Evolutionary conservation across 176 grass and related monocot genomes (phyloP).

Genomic region (Bothriochloa decipiens): DNA sequence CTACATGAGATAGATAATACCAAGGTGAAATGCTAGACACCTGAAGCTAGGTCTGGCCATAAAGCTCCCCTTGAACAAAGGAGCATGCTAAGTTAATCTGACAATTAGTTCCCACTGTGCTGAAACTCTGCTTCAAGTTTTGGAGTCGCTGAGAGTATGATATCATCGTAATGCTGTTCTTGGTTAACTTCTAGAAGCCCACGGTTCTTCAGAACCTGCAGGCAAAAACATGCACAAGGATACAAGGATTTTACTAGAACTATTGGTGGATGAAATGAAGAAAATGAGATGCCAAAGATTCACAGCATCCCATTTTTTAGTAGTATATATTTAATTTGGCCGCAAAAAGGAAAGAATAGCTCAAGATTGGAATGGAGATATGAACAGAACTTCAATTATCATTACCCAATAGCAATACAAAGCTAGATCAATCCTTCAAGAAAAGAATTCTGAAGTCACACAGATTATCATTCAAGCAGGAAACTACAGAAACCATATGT

Average conservation of each 20-base stretch:
- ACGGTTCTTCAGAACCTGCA: conserved; percentile 68
- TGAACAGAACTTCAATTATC: background rate
- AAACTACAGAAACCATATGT: conserved; percentile 8
- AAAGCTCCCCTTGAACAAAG: conserved; percentile 13
- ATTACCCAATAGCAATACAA: background rate
- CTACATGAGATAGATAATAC: background rate
- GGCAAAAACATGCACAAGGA: background rate
- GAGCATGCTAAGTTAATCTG: conserved; percentile 27
- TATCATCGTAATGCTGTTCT: conserved; percentile 57
- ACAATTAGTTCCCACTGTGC: conserved; percentile 3
- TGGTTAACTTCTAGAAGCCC: conserved; percentile 73
- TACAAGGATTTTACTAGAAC: conserved; percentile 2
- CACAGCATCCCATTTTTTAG: background rate
- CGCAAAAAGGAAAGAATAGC: background rate
- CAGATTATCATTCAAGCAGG: conserved; percentile 13
- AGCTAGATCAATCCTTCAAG: background rate
- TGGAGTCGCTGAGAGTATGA: conserved; percentile 51
- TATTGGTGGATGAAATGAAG: background rate
- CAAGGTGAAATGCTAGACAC: background rate
- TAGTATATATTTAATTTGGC: conserved; percentile 9
- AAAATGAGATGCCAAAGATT: background rate
- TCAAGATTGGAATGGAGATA: background rate
- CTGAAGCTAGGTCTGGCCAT: background rate
- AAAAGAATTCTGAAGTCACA: conserved; percentile 8
- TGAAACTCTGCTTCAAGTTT: conserved; percentile 51